phyloP scores from a whole-genome alignment of 768 basidiomycete genomes.

The Filobasidium wieringae region DNA sequence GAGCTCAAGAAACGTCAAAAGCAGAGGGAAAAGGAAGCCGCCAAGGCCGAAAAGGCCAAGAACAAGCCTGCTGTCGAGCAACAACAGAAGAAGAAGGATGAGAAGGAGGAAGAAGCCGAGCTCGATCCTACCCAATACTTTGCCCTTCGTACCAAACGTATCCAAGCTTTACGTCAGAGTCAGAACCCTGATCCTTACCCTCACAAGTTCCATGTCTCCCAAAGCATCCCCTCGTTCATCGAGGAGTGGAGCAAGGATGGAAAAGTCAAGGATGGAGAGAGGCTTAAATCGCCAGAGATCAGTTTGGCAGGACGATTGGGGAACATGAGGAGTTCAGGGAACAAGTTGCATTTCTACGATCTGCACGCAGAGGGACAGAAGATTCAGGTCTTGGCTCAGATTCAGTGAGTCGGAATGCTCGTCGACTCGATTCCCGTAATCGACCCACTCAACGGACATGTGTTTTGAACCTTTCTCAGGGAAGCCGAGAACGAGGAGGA shows the following conservation, averaged over 20 bases:
- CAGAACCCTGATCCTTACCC: slow-evolving; percentile 90
- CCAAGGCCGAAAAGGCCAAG: slow-evolving; percentile 59
- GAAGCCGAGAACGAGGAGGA: slow-evolving; percentile 39
- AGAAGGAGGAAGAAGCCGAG: slow-evolving; percentile 57
- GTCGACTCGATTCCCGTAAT: neutral
- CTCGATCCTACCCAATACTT: slow-evolving; percentile 97
- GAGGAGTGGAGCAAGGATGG: slow-evolving; percentile 60
- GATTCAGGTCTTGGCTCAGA: slow-evolving; percentile 88
- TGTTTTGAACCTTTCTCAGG: slow-evolving; percentile 10
- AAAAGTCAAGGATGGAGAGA: slow-evolving; percentile 54
- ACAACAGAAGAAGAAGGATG: slow-evolving; percentile 26
- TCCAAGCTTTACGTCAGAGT: slow-evolving; percentile 70
- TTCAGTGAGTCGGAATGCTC: slow-evolving; percentile 48
- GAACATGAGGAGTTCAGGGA: slow-evolving; percentile 67
- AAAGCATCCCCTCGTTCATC: slow-evolving; percentile 63
- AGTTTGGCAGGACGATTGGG: slow-evolving; percentile 81
- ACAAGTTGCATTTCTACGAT: slow-evolving; percentile 88
- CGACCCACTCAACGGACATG: neutral
- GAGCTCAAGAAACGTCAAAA: slow-evolving; percentile 91
- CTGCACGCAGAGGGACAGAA: slow-evolving; percentile 81
- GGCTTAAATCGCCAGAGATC: slow-evolving; percentile 47
- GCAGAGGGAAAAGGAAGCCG: slow-evolving; percentile 58
- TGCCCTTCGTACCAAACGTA: slow-evolving; percentile 78
- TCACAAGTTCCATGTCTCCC: slow-evolving; percentile 90
- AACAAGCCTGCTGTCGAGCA: slow-evolving; percentile 37